Conservation (phyloP, 2,329 filamentous ascomycete genomes). For the Aspergillus sp. region DNA sequence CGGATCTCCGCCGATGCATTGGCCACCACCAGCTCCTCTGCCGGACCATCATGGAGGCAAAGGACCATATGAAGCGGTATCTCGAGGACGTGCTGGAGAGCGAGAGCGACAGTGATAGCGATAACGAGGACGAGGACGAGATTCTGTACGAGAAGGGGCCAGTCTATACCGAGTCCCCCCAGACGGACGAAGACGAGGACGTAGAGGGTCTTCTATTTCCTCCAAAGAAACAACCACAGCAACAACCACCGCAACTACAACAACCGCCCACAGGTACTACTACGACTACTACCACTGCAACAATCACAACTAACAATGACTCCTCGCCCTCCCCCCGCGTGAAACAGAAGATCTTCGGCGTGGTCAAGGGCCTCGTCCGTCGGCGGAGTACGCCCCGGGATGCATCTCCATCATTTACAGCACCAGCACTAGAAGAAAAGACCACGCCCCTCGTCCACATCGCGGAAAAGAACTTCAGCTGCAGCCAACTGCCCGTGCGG, state of each 20-base stretch:
- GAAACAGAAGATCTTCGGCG: background rate
- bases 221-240: background rate
- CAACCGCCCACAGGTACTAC: background rate
- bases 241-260: background rate
- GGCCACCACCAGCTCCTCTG: conserved; percentile 20
- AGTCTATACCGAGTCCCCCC: no score
- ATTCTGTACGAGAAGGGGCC: background rate
- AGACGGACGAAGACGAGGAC: no score
- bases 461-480: background rate
- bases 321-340: background rate
- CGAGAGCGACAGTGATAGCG: background rate
- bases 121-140: background rate
- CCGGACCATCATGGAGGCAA: conserved; percentile 17
- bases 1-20: conserved; percentile 26
- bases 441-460: background rate
- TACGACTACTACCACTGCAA: background rate
- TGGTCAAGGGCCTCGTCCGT: background rate
- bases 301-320: background rate
- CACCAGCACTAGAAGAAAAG: background rate
- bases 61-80: conserved; percentile 15
- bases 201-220: background rate
- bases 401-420: background rate
- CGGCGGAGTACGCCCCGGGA: no score
- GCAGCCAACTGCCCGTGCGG: background rate
- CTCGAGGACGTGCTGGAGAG: conserved; percentile 13